phyloP scores from a whole-genome alignment of 768 basidiomycete genomes.

The Candolleomyces efflorescens region DNA sequence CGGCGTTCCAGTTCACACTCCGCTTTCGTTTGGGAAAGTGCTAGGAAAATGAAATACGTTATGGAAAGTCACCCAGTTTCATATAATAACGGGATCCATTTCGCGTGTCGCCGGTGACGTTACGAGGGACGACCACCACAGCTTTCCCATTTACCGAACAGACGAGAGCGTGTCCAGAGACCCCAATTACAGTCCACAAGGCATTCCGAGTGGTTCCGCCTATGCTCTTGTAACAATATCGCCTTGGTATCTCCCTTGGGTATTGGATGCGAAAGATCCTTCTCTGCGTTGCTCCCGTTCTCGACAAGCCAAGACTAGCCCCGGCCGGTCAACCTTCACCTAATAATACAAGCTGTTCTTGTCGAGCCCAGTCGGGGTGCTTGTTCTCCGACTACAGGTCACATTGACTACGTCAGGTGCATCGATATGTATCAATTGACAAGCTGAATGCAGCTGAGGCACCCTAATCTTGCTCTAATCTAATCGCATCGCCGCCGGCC shows the following conservation, averaged over 20 bases:
- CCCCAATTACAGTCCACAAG: background rate
- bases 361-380: background rate
- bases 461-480: too few species aligned
- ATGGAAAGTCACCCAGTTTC: background rate
- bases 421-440: too few species aligned
- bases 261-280: background rate
- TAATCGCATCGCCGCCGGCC: too few species aligned
- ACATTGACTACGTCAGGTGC: too few species aligned
- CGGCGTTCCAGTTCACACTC: too few species aligned
- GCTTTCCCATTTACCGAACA: background rate
- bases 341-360: too few species aligned
- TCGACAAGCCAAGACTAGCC: background rate
- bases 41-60: too few species aligned
- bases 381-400: background rate
- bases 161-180: slow-evolving; percentile 1
- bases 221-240: too few species aligned
- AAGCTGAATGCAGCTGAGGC: too few species aligned
- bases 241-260: background rate
- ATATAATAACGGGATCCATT: background rate
- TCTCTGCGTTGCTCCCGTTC: background rate
- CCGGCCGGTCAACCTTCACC: background rate
- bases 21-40: too few species aligned
- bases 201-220: too few species aligned
- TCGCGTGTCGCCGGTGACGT: background rate
- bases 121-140: background rate